Conservation (phyloP, 2,329 filamentous ascomycete species). For the Arthrobotrys pseudoclavata region DNA sequence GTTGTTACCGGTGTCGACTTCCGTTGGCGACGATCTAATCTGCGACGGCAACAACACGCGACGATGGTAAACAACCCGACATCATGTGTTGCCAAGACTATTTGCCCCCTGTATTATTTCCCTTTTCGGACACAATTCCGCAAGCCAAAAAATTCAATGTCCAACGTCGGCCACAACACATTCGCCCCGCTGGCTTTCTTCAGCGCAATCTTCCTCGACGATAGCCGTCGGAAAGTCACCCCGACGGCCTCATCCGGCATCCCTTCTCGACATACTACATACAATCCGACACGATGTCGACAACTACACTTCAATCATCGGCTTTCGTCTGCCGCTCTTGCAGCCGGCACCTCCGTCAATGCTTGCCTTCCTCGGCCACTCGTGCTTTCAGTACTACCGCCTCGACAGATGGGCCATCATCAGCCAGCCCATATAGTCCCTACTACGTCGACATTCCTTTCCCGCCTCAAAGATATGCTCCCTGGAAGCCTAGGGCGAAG, state of each 20-base stretch:
- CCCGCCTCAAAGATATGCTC: constrained; percentile 52
- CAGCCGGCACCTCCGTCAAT: constrained; percentile 48
- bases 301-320: constrained; percentile 41
- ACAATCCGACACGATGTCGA: constrained; percentile 22
- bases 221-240: constrained; percentile 18
- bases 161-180: constrained; percentile 54
- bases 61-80: constrained; percentile 45
- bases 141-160: constrained; percentile 40
- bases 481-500: constrained; percentile 47
- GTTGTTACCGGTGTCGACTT: neutral
- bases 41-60: constrained; percentile 36
- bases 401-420: constrained; percentile 29
- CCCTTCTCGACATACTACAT: constrained; percentile 8
- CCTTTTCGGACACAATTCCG: constrained; percentile 9
- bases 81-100: constrained; percentile 46
- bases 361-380: constrained; percentile 16
- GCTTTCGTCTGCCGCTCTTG: constrained; percentile 58
- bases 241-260: constrained; percentile 31
- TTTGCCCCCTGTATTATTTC: constrained; percentile 27
- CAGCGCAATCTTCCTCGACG: constrained; percentile 24
- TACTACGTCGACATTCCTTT: constrained; percentile 56
- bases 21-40: constrained; percentile 20
- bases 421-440: constrained; percentile 47
- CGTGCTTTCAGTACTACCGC: constrained; percentile 46
- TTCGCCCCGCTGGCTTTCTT: constrained; percentile 12